phyloP scores from a whole-genome alignment of 768 basidiomycete species.

The Boletus eberwhitei region DNA sequence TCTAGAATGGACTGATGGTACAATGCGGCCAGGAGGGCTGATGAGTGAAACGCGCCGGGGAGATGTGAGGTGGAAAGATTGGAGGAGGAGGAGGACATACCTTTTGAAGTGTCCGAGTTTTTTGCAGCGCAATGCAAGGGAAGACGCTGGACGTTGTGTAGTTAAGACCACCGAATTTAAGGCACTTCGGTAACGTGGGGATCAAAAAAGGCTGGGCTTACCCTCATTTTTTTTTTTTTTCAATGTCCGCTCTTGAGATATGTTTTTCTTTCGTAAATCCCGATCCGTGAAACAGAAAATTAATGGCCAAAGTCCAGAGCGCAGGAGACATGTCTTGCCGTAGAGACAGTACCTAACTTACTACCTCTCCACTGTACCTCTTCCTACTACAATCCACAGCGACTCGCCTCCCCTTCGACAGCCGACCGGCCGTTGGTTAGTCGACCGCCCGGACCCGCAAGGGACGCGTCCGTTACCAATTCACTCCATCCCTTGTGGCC shows the following conservation, averaged over 20 bases:
- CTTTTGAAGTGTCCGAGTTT: conserved; percentile 38
- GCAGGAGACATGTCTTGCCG: neutral
- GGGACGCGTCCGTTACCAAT: conserved; percentile 16
- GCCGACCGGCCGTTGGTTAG: conserved; percentile 7
- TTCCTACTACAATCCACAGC: neutral
- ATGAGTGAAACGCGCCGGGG: conserved; percentile 19
- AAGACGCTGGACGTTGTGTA: conserved; percentile 31
- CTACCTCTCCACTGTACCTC: neutral
- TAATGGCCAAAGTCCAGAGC: neutral
- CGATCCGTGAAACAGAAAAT: conserved; percentile 15
- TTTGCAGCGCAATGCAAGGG: conserved; percentile 31
- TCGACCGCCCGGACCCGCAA: conserved; percentile 16
- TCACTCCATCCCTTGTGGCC: conserved; percentile 19
- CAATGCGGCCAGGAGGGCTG: conserved; percentile 59
- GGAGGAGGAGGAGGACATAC: conserved; percentile 35
- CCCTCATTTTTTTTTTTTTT: conserved; percentile 36
- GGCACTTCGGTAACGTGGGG: conserved; percentile 40
- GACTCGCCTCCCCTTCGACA: neutral
- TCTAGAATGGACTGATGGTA: conserved; percentile 80
- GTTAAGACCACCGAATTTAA: conserved; percentile 38
- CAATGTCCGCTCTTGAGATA: conserved; percentile 29
- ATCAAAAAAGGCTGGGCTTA: conserved; percentile 35
- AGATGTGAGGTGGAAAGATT: conserved; percentile 13
- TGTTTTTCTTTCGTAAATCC: conserved; percentile 27
- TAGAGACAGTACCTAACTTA: neutral